Base-by-base conservation (phyloP, 2,329 filamentous ascomycete species). In the Aciculosporium take region DNA sequence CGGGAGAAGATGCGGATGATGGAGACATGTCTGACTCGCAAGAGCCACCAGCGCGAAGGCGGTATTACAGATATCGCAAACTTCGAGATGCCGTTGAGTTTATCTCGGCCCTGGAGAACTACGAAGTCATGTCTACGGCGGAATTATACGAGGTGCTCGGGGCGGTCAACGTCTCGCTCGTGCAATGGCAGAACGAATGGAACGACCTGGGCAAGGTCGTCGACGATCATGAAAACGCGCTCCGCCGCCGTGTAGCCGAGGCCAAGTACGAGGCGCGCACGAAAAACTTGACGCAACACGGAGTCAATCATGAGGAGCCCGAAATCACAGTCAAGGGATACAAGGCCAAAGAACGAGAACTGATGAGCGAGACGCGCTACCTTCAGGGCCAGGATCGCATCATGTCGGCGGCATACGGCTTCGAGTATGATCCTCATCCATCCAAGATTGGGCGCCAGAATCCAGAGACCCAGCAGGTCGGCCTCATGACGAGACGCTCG, bases 381-480 rank as follows among this genome's bases (percentile, higher is more conserved):
- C 62, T 67, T 4, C 68, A 71, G 42, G 53, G 64, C 40, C 70
- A 80, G 52, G 74, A 79, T 56, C 64, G 64, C 42, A 63, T 76
- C 46, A 72, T 74, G 66, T 74, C 76, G 7, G 65, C 71, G 45
- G 65, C 68, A 1, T 80, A 79, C 50, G 69, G 71, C 13, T 78
- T 79, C 49, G 71, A 76, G 45, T 75, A 78, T 48, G 74, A 79
- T 48, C 64, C 69, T 8, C 69, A 74, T 39, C 66, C 69, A 2
- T 67, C 67, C 45, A 73, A 72, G 55, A 64, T 78, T 44, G 74
- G 74, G 17, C 63, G 64, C 28, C 77, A 81, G 52, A 73, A 79
- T 45, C 72, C 74, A 1, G 60, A 71, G 28, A 66, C 64, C 8
- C 74, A 79, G 48, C 60, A 63, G 27, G 54, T 52, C 18, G 72